phyloP scores from a whole-genome alignment of 2,329 filamentous ascomycete genomes.

The Fusarium zealandicum region DNA sequence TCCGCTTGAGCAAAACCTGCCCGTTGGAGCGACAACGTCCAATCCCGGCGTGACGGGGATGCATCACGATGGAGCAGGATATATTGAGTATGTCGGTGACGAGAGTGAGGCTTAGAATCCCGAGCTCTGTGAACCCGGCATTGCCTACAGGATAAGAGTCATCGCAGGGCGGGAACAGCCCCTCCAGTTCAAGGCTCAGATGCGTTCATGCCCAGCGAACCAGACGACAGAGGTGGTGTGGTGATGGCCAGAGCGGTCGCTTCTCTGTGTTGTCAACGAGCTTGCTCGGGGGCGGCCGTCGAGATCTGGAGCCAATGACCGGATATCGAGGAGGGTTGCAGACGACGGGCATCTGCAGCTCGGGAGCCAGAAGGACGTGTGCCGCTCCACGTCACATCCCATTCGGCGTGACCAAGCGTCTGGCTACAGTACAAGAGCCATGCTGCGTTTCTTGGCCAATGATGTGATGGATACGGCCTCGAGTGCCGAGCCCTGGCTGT shows the following conservation, averaged over 20 bases:
- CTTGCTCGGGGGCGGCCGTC: constrained; percentile 26
- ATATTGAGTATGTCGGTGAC: constrained; percentile 37
- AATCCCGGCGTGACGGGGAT: constrained; percentile 25
- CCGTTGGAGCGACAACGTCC: constrained; percentile 30
- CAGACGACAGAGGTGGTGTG: constrained; percentile 14
- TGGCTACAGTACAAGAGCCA: constrained; percentile 13
- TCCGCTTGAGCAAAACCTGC: background rate
- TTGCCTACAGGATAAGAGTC: constrained; percentile 30
- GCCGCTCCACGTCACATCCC: constrained; percentile 35
- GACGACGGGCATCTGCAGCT: constrained; percentile 27
- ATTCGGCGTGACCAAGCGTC: constrained; percentile 20
- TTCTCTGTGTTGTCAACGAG: constrained; percentile 33
- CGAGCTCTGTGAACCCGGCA: constrained; percentile 11
- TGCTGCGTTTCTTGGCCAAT: constrained; percentile 22
- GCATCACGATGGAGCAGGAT: constrained; percentile 37
- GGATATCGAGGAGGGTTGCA: constrained; percentile 15
- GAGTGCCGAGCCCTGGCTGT: constrained; percentile 23
- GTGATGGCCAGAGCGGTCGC: constrained; percentile 21
- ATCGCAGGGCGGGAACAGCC: constrained; percentile 20
- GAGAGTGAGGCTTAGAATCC: constrained; percentile 17
- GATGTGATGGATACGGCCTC: constrained; percentile 17
- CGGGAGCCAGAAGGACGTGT: constrained; percentile 34
- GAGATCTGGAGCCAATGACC: constrained; percentile 21
- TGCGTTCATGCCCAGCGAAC: constrained; percentile 40
- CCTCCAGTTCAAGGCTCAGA: constrained; percentile 38